Conservation (phyloP, 2,329 filamentous ascomycete species). For the Paraphoma chrysanthemicola region DNA sequence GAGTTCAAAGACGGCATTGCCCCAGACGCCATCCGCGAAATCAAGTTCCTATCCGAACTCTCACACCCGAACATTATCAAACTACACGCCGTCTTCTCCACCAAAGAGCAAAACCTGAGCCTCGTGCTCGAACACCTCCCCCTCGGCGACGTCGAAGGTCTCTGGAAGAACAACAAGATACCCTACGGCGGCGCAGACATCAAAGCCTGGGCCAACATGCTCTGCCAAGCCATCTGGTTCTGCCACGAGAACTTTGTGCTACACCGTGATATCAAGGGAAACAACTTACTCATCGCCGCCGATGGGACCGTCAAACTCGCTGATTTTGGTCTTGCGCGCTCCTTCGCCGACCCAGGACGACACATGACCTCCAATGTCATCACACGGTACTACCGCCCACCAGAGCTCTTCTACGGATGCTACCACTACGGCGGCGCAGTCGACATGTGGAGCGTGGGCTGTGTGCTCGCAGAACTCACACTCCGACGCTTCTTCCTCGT, state of each 20-base stretch:
- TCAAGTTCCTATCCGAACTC: constrained; percentile 93
- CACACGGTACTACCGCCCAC: constrained; percentile 94
- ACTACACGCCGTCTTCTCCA: constrained; percentile 90
- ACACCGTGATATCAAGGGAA: constrained; percentile 98
- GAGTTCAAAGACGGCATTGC: constrained; percentile 91
- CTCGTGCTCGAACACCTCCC: constrained; percentile 94
- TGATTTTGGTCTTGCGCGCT: constrained; percentile 93
- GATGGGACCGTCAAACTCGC: constrained; percentile 94
- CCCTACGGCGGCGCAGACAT: constrained; percentile 88
- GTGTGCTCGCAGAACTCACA: constrained; percentile 91
- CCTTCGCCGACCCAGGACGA: constrained; percentile 85
- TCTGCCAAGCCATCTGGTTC: constrained; percentile 91
- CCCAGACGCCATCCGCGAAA: constrained; percentile 93
- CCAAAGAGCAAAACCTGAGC: constrained; percentile 95
- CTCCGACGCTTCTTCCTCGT: constrained; percentile 83
- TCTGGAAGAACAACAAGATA: constrained; percentile 79
- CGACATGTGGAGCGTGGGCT: constrained; percentile 92
- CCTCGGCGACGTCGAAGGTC: constrained; percentile 91
- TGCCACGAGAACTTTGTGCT: constrained; percentile 94
- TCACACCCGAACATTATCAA: constrained; percentile 95
- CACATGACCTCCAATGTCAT: constrained; percentile 95
- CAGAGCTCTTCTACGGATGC: constrained; percentile 90
- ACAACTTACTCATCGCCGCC: constrained; percentile 93
- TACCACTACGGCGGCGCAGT: constrained; percentile 89
- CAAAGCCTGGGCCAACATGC: constrained; percentile 98